Evolutionary conservation across 192 early-diverging fungal species (phyloP), one percentile per base, ranked within the genome.

Genomic region (Podochytrium sp.): DNA sequence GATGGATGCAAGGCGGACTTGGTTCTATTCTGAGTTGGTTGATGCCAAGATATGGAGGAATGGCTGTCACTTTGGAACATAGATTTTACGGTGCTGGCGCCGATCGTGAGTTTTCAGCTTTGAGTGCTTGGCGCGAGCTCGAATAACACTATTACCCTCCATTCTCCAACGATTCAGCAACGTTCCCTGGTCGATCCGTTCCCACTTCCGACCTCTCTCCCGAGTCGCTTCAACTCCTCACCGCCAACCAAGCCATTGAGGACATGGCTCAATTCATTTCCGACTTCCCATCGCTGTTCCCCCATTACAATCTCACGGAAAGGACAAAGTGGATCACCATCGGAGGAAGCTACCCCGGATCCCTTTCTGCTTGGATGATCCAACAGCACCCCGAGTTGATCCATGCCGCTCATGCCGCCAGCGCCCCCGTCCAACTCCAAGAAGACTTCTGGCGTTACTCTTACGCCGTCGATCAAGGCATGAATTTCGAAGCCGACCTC

Each of bases 361-460:
- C 49, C 6, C 29, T 69, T 4, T 52, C 66, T n/a, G 69, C 69
- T 23, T 71, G 69, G 69, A 6, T 71, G 10, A 57, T 35, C 23
- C 37, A 57, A n/a, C 23, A 43, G 38, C 57, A 71, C 42, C 69
- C 53, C 4, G 56, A 57, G 23, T 39, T 60, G 23, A 33, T 71
- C 16, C 43, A 38, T 59, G 69, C 69, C 10, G 69, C 69, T 1
- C 56, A 71, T 41, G 35, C 69, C 4, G 18, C 69, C n/a, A 71
- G 69, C 32, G 69, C 69, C 4, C 69, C 69, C 25, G 69, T 71
- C 30, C 52, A 27, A 7, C 14, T 30, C 5, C 30, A 61, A 34
- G 5, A 16, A 43, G 42, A 71, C 39, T 71, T 71, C 33, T 71
- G 69, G 69, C 52, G 57, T 25, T 71, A 71, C 34, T 71, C 69